A percentile compares a stretch with the other conserved stretches of the same genome.
Evolutionary conservation across 2,329 filamentous ascomycete species (phyloP).

Genomic region (Trichophyton mentagrophytes): DNA sequence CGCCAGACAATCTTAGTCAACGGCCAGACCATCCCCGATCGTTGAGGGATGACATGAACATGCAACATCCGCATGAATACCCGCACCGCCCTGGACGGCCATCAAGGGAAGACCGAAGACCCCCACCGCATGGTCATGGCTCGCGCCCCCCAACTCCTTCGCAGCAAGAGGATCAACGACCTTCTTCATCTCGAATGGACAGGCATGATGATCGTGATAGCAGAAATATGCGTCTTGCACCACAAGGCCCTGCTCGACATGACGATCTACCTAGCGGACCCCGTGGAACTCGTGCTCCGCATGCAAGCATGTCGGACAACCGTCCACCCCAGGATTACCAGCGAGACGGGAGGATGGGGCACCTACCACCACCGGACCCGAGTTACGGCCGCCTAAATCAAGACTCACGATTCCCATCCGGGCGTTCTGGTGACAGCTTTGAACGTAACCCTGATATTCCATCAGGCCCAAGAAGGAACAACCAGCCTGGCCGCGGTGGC

Average conservation of each 20-base stretch:
- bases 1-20: conserved; percentile 19
- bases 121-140: conserved; percentile 7
- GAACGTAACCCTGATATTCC: conserved; percentile 35
- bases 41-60: conserved; percentile 6
- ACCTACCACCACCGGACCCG: conserved; percentile 31
- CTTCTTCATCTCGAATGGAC: conserved; percentile 11
- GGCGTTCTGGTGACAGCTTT: conserved; percentile 33
- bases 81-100: conserved; percentile 9
- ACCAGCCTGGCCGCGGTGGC: conserved; percentile 16
- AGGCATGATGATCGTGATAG: conserved; percentile 27
- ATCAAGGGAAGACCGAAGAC: conserved; percentile 13
- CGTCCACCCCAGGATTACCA: conserved; percentile 17
- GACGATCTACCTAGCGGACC: conserved; percentile 43
- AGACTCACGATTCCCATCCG: conserved; percentile 23
- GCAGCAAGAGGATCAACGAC: conserved; percentile 12
- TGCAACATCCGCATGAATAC: conserved; percentile 7
- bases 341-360: conserved; percentile 22
- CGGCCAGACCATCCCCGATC: conserved; percentile 8
- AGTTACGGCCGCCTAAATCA: conserved; percentile 37
- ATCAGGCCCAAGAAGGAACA: conserved; percentile 39
- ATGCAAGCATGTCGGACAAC: conserved; percentile 23
- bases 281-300: conserved; percentile 22
- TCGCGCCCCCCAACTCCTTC: conserved; percentile 15
- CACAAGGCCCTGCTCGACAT: conserved; percentile 21
- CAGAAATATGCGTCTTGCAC: conserved; percentile 20